Evolutionary conservation across 108 stramenopile species (phyloP).

Genomic region (Epipyxis sp.): DNA sequence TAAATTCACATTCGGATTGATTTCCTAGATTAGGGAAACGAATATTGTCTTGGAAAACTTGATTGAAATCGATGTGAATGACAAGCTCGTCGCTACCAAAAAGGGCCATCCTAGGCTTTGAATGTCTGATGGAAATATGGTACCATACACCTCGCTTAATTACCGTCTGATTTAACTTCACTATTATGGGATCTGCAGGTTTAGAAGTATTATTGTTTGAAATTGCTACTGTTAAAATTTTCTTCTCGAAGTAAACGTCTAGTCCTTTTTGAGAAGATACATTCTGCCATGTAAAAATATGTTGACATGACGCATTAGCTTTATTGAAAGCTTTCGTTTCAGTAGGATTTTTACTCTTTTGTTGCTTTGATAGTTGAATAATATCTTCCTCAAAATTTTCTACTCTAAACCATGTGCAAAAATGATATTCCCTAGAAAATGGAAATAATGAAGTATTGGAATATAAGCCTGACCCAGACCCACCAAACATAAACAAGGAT

Average conservation of each 20-base stretch:
- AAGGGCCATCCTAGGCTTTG: conserved; percentile 6
- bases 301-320: background rate
- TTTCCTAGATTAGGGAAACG: conserved; percentile 21
- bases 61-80: background rate
- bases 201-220: background rate
- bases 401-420: conserved; percentile 10
- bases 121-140: conserved; percentile 19
- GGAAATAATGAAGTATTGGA: conserved; percentile 5
- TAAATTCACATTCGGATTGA: background rate
- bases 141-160: conserved; percentile 18
- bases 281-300: background rate
- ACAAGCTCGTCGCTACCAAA: conserved; percentile 5
- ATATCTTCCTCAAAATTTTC: background rate
- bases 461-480: background rate
- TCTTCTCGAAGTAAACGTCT: conserved; percentile 12
- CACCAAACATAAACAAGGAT: conserved; percentile 7
- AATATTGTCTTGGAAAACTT: background rate
- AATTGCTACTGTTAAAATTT: background rate
- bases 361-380: background rate
- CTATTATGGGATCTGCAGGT: background rate
- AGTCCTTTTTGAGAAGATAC: background rate
- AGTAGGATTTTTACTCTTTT: background rate
- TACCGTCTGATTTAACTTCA: background rate
- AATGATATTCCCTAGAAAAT: conserved; percentile 17
- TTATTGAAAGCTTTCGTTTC: conserved; percentile 17